phyloP scores from a whole-genome alignment of 208 protist genomes.

The Tritrichomonas musculus region DNA sequence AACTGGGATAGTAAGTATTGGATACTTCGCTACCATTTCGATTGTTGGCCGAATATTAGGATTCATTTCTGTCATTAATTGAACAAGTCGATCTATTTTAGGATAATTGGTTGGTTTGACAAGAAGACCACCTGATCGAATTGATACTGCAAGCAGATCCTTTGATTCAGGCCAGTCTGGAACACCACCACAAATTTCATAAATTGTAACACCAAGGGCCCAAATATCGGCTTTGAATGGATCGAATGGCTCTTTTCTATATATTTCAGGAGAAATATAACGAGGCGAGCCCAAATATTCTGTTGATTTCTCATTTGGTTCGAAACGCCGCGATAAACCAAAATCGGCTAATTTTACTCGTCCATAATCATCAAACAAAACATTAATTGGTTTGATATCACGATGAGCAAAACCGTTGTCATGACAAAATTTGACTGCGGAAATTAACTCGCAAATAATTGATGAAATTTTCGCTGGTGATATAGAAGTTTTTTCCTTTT shows the following conservation, averaged over 20 bases:
- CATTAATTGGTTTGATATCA: neutral
- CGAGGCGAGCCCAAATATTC: neutral
- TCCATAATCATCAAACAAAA: neutral
- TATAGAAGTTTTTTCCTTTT: neutral
- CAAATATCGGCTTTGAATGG: neutral
- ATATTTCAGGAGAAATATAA: neutral
- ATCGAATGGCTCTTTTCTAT: neutral
- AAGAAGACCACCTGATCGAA: too few species aligned
- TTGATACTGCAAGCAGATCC: too few species aligned
- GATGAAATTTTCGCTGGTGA: neutral
- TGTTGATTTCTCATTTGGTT: too few species aligned
- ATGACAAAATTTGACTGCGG: neutral
- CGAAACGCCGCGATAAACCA: constrained; percentile 1
- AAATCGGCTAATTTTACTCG: neutral
- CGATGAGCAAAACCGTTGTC: neutral
- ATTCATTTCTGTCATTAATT: too few species aligned
- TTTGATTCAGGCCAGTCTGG: too few species aligned
- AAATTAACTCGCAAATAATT: neutral
- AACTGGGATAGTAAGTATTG: too few species aligned
- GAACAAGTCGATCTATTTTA: too few species aligned
- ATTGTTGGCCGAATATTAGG: too few species aligned
- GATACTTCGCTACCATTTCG: too few species aligned
- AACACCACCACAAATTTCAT: neutral
- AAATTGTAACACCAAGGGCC: neutral
- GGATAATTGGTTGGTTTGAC: too few species aligned